phyloP scores from a whole-genome alignment of 169 alveolate genomes.

The Plasmodium ovale region DNA sequence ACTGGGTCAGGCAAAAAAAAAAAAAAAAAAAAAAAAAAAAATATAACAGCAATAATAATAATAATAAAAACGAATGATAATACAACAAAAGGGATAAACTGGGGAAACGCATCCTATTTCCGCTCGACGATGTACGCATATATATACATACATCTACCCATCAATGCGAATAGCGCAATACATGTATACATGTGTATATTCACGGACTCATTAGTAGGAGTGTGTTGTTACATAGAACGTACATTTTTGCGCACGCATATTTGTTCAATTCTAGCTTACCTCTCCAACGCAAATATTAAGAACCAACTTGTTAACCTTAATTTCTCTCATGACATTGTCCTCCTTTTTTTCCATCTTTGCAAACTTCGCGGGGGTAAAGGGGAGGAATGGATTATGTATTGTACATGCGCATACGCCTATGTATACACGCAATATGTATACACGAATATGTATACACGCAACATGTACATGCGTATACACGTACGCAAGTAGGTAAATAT shows the following conservation, averaged over 20 bases:
- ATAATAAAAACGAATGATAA: background rate
- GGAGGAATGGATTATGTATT: too few species aligned
- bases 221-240: background rate
- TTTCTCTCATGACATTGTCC: conserved; percentile 98
- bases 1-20: conserved; percentile 68
- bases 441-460: too few species aligned
- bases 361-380: conserved; percentile 11
- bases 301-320: conserved; percentile 98
- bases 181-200: background rate
- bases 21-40: background rate
- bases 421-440: too few species aligned
- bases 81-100: too few species aligned
- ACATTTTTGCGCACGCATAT: background rate
- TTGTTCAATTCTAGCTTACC: conserved; percentile 78
- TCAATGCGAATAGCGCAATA: background rate
- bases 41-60: background rate
- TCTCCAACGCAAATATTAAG: conserved; percentile 99
- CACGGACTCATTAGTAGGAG: background rate
- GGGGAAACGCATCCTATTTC: too few species aligned
- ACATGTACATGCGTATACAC: too few species aligned
- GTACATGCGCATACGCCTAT: too few species aligned
- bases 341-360: conserved; percentile 82
- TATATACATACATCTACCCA: conserved; percentile 11
- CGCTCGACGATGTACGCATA: background rate
- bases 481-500: too few species aligned